Base-by-base conservation (phyloP, 2,329 filamentous ascomycete species). In the Claviceps citrina region DNA sequence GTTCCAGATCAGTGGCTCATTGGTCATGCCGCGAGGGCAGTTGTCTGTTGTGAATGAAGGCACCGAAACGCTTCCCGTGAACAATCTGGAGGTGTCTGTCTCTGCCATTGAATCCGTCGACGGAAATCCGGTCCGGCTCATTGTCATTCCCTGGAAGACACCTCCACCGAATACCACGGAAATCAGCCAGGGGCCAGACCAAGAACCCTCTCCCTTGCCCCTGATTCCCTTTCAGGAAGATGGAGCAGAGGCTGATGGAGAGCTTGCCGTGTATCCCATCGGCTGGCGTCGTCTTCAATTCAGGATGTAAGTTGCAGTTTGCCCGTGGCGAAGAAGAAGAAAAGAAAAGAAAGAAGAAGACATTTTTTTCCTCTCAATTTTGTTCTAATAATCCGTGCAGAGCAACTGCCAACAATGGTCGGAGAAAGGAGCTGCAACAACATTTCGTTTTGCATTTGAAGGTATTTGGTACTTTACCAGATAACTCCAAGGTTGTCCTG, bases 121-220 rank as follows among this genome's bases (percentile, higher is more conserved):
- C 57, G 84, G 85, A 26, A 89, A 94, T 51, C 66, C 83, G 0
- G 85, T 95, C 32, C 89, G 93, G 51, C 78, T 96, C 46, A 95
- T 96, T 46, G 91, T 91, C 7, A 93, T 96, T 44, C 89, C 89
- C 1, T 96, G 89, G 89, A 96, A 96, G 66, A 95, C 87, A 2
- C 87, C 86, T 1, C 84, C 82, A 22, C 84, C 83, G 38, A 84
- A 80, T 60, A 76, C 78, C 3, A 71, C 76, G n/a, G 75, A 81
- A 47, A 67, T 78, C 43, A 69, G 62, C 45, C 74, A 80, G 45
- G 65, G 65, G 2, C 66, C 66, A 0, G 89, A 96, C 56, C 86
- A 89, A 54, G 89, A 96, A 56, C 89, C 89, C 5, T 76, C 82
- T 0, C 73, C 84, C 1, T 78, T 94, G 43, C 84, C 84, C 1